Evolutionary conservation across 192 early-diverging fungal species (phyloP).

Genomic region (Backusella morwellensis): DNA sequence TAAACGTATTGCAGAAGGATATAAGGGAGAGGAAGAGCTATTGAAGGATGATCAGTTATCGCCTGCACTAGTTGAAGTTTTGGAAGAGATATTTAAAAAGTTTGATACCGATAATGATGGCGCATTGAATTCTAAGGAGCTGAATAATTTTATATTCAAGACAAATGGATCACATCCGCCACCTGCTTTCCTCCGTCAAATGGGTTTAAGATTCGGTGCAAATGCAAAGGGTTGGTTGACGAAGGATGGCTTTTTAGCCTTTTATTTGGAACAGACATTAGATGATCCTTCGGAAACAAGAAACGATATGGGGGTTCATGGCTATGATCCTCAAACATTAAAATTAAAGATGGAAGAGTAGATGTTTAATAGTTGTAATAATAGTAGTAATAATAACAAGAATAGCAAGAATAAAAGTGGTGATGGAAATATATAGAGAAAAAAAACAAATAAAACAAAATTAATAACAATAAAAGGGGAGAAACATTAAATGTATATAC

Average conservation of each 20-base stretch:
- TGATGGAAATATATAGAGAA: neutral
- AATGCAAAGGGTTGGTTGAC: constrained; percentile 44
- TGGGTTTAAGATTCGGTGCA: constrained; percentile 50
- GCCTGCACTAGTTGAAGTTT: constrained; percentile 30
- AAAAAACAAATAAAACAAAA: no score
- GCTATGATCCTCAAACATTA: constrained; percentile 40
- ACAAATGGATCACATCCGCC: constrained; percentile 55
- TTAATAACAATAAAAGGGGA: neutral
- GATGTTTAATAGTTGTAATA: constrained; percentile 1
- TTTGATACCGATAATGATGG: constrained; percentile 53
- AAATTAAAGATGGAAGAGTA: constrained; percentile 20
- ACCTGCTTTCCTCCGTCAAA: constrained; percentile 48
- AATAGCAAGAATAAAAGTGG: neutral
- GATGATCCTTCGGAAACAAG: constrained; percentile 57
- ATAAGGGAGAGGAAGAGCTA: constrained; percentile 37
- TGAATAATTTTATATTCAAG: constrained; percentile 44
- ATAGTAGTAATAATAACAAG: neutral
- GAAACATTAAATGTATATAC: neutral
- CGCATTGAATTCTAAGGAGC: constrained; percentile 38
- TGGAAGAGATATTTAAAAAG: constrained; percentile 41
- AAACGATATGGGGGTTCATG: constrained; percentile 49
- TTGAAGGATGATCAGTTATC: constrained; percentile 40
- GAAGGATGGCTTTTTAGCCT: constrained; percentile 49
- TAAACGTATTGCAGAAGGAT: constrained; percentile 44
- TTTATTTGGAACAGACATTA: constrained; percentile 55